Conservation (phyloP, 495 filamentous ascomycete species). For the Tetracladium setigerum region DNA sequence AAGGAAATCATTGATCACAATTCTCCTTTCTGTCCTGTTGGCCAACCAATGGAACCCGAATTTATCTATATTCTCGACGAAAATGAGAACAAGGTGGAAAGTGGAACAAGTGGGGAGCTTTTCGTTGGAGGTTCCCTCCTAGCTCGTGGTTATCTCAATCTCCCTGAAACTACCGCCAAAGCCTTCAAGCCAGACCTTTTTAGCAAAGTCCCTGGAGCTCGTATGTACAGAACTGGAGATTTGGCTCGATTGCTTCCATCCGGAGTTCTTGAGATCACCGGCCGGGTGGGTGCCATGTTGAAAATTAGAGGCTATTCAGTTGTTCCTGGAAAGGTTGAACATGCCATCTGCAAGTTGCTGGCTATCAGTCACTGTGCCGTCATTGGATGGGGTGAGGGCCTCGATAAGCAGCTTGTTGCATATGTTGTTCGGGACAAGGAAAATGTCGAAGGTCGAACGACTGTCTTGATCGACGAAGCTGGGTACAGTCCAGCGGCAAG, state of each 20-base stretch:
- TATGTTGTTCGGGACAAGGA: slow-evolving; percentile 56
- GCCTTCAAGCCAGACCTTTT: slow-evolving; percentile 52
- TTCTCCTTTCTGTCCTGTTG: slow-evolving; percentile 47
- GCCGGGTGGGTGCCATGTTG: slow-evolving; percentile 61
- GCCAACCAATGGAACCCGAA: slow-evolving; percentile 48
- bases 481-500: slow-evolving; percentile 52
- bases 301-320: slow-evolving; percentile 61
- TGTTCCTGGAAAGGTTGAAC: slow-evolving; percentile 58
- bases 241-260: slow-evolving; percentile 53
- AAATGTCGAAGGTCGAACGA: slow-evolving; percentile 39
- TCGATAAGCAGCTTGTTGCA: slow-evolving; percentile 58
- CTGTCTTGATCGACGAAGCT: slow-evolving; percentile 47
- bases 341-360: slow-evolving; percentile 49
- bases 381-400: slow-evolving; percentile 53
- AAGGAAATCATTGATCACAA: slow-evolving; percentile 47
- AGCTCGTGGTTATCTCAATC: slow-evolving; percentile 65
- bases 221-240: slow-evolving; percentile 68
- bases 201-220: slow-evolving; percentile 27
- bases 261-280: slow-evolving; percentile 62
- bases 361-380: slow-evolving; percentile 55
- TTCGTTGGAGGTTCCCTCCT: slow-evolving; percentile 61
- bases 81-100: slow-evolving; percentile 38
- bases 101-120: slow-evolving; percentile 49
- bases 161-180: slow-evolving; percentile 56
- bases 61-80: slow-evolving; percentile 56